Evolutionary conservation across 2,329 filamentous ascomycete genomes (phyloP).

Genomic region (Fusarium tjaetaba): DNA sequence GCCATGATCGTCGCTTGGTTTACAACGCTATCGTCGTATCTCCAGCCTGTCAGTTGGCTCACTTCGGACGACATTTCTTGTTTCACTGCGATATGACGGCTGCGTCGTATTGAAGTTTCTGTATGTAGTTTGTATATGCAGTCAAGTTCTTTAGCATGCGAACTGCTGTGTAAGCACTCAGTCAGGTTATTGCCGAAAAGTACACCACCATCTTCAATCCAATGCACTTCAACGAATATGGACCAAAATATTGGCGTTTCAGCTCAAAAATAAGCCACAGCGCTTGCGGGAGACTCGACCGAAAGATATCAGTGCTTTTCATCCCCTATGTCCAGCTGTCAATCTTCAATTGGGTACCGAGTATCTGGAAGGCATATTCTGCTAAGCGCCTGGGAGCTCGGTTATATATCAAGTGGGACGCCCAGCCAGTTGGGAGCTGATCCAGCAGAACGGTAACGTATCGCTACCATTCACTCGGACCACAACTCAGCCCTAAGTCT

Average conservation of each 20-base stretch:
- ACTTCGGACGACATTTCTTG: neutral
- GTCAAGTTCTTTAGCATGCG: neutral
- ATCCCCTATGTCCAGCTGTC: neutral
- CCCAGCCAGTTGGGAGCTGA: neutral
- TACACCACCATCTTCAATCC: neutral
- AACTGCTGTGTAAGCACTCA: neutral
- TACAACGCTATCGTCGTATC: neutral
- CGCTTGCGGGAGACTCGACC: neutral
- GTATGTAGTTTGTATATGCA: neutral
- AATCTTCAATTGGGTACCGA: neutral
- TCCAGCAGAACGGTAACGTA: neutral
- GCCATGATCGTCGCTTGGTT: neutral
- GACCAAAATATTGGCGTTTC: neutral
- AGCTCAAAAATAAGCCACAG: neutral
- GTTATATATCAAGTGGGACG: neutral
- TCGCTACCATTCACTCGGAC: neutral
- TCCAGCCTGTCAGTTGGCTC: neutral
- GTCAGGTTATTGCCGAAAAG: neutral
- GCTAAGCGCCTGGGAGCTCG: constrained; percentile 2
- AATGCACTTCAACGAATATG: neutral
- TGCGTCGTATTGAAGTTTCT: neutral
- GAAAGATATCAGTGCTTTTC: neutral
- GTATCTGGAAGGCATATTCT: neutral
- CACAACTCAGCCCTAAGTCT: neutral
- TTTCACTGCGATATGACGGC: neutral